Conservation (phyloP, 2,329 filamentous ascomycete species). For the Trichoderma harzianum region DNA sequence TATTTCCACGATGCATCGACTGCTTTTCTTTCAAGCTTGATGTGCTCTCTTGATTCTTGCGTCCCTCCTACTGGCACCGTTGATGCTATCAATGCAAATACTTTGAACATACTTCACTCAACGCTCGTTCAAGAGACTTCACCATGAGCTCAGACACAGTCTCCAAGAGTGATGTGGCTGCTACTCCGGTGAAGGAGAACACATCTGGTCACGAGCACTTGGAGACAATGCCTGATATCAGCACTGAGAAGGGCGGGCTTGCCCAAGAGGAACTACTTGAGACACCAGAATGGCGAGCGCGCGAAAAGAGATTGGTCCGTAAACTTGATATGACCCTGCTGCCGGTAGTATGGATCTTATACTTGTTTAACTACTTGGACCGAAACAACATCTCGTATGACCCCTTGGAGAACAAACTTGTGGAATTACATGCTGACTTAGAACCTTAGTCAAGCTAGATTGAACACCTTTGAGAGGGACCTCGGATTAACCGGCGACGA, state of each 20-base stretch:
- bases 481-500: neutral
- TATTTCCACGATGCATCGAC: neutral
- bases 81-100: neutral
- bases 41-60: neutral
- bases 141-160: neutral
- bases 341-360: constrained; percentile 39
- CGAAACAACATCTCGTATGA: constrained; percentile 42
- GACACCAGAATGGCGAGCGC: neutral
- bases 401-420: constrained; percentile 14
- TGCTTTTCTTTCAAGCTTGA: neutral
- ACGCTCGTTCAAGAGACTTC: neutral
- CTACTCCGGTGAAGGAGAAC: neutral
- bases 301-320: constrained; percentile 55
- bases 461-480: constrained; percentile 1
- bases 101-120: neutral
- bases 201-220: neutral
- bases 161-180: neutral
- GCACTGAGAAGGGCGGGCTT: neutral
- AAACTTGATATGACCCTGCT: constrained; percentile 64
- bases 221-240: neutral
- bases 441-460: neutral
- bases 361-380: constrained; percentile 46
- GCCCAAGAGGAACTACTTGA: neutral
- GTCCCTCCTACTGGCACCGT: neutral
- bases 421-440: neutral